Conservation (phyloP, 305 asterid species). For the Fraxinus sp. region DNA sequence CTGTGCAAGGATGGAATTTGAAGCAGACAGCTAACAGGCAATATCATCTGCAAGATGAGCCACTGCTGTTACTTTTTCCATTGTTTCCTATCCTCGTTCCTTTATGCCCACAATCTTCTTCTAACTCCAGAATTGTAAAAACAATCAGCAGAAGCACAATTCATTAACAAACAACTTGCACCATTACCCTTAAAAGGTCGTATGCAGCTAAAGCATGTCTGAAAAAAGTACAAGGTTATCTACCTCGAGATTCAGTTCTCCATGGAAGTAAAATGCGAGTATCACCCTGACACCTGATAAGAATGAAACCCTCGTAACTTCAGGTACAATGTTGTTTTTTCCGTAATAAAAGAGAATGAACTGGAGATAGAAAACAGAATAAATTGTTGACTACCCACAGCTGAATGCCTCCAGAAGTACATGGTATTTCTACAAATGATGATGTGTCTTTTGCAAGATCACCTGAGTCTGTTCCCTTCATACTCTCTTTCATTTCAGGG, state of each 20-base stretch:
- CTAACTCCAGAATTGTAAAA: constrained; percentile 18
- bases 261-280: constrained; percentile 27
- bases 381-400: constrained; percentile 12
- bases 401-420: constrained; percentile 12
- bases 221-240: background rate
- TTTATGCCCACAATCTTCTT: constrained; percentile 22
- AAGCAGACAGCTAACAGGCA: constrained; percentile 28
- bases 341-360: constrained; percentile 2
- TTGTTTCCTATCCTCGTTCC: constrained; percentile 4
- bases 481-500: constrained; percentile 19
- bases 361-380: constrained; percentile 7
- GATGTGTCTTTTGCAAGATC: constrained; percentile 24
- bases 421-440: constrained; percentile 20
- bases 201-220: background rate
- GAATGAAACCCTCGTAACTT: background rate
- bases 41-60: constrained; percentile 33
- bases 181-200: background rate
- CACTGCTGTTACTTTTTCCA: constrained; percentile 7
- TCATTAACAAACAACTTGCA: background rate
- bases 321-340: background rate
- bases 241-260: constrained; percentile 40
- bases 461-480: background rate
- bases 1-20: constrained; percentile 35
- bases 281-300: constrained; percentile 29
- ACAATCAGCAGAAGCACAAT: constrained; percentile 15